Base-by-base conservation (phyloP, 2,329 filamentous ascomycete species). In the Exserohilum rostratum region DNA sequence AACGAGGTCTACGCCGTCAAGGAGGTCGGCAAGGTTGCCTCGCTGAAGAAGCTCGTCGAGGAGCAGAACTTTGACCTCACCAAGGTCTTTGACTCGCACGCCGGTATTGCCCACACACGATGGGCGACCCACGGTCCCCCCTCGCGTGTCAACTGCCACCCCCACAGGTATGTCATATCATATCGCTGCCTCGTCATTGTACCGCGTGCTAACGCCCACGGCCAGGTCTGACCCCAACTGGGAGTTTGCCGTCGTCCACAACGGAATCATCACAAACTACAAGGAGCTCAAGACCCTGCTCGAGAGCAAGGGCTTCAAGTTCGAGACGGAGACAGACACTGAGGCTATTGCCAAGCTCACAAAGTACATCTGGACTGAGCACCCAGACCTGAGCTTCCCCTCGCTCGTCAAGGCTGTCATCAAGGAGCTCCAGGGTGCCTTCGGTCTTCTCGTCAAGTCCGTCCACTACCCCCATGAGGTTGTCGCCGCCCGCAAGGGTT, bases 181-280 rank as follows among this genome's bases (percentile, higher is more conserved):
- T n/a, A n/a, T n/a, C n/a, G n/a, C 38, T 30, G 17, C 38, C 40
- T 42, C 13, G 17, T 38, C 34, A 40, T 17, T 44, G 43, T 46
- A 30, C 43, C 25, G 18, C 48, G 43, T 35, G 57, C 69, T 72
- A 61, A 72, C 55, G 22, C 38, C 50, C 45, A 37, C 27, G n/a
- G 43, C 33, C 57, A 96, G 93, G 79, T 98, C 93, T 65, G 95
- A 99, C 78, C 87, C 89, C 69, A 90, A 82, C 72, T 99, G 93
- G 92, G 90, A 99, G 81, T 99, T 99, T 79, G 85, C 91, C 65
- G 88, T 99, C 70, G 95, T 98, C 58, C 95, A 99, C 89, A 99
- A 99, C 81, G 95, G 95, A 75, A 99, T 99, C 85, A 99, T 99
- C 80, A 99, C 95, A 83, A 99, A 99, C 86, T 99, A 99, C 87